A percentile compares a stretch with the other conserved stretches of the same genome.
These are phyloP conservation scores for Aspergillus sclerotiicarbonarius DNA, from an alignment of 495 filamentous ascomycete species.

Conservation along the genomic window DNA sequence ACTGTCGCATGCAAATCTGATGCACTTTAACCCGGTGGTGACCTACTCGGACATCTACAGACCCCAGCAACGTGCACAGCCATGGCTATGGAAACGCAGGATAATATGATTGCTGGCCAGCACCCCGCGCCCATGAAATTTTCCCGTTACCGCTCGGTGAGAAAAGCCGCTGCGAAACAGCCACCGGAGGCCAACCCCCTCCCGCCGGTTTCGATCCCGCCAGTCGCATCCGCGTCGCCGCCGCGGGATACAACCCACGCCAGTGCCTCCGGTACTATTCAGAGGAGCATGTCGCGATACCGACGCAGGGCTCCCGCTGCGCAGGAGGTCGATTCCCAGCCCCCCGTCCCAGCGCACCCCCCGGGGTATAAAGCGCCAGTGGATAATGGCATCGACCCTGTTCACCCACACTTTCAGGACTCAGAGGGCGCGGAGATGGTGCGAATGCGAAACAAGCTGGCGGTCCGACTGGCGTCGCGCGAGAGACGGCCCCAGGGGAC, in stretches of 20 bases:
- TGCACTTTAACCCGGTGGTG: not conserved
- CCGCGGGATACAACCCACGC: not conserved
- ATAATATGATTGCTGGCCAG: slow-evolving; percentile 15
- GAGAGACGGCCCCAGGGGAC: slow-evolving; percentile 7
- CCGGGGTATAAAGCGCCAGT: slow-evolving; percentile 9
- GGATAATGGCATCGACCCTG: not conserved
- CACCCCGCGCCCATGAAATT: slow-evolving; percentile 26
- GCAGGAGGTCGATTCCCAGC: slow-evolving; percentile 19
- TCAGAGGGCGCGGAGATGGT: not conserved
- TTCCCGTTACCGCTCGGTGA: slow-evolving; percentile 38
- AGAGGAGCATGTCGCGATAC: slow-evolving; percentile 60
- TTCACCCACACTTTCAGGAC: not conserved
- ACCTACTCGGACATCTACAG: not conserved
- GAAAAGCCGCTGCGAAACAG: slow-evolving; percentile 26
- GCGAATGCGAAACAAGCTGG: not conserved
- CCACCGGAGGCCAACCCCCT: slow-evolving; percentile 9
- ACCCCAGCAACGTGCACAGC: not conserved
- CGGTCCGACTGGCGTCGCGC: not conserved
- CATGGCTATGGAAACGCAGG: slow-evolving; percentile 25
- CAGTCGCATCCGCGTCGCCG: slow-evolving; percentile 13
- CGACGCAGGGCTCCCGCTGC: slow-evolving; percentile 38
- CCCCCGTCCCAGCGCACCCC: slow-evolving; percentile 28
- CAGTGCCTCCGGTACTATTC: slow-evolving; percentile 28
- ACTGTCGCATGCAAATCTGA: no score
- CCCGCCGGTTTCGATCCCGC: slow-evolving; percentile 7